Evolutionary conservation across 441 rosid genomes (phyloP), one percentile per base, ranked within the genome.

Genomic region (Codiaeum variegatum): DNA sequence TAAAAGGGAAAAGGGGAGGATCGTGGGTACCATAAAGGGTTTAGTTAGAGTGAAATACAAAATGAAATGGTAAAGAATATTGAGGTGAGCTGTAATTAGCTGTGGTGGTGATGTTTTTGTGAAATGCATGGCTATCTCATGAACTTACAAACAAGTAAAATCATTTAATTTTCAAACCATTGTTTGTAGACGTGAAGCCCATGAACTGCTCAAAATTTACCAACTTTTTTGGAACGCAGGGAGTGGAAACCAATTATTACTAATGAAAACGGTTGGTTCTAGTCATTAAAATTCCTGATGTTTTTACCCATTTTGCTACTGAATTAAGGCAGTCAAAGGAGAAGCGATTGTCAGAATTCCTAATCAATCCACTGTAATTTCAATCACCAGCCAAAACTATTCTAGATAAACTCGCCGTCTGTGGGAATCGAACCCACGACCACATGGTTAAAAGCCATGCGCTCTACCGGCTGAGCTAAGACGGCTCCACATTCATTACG

Each of bases 121-220:
- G 78, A 52, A n/a, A 72, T 54, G 69, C 80, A 76, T 71, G 78
- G 74, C 69, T 52, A 60, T 80, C 84, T 76, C 82, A 83, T 84
- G 83, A 84, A 55, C 60, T 62, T 66, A 38, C 31, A 23, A 64
- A 64, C 31, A 28, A 63, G 58, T 70, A 13, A 34, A 3, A 31
- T 19, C 73, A 66, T 46, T 75, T 60, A 63, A 65, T 79, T 68
- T 60, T 16, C 24, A 63, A 70, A 36, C 26, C 32, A 66, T 65
- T 55, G 47, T 52, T 59, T 69, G 26, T 47, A 12, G 86, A 87
- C 92, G 91, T 86, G 96, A 91, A 78, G 64, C 67, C 89, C 93
- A 85, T 88, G 88, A 89, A 83, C 83, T 9, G 74, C 70, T 34
- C 13, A 68, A 64, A 54, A 6, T 64, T 64, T 44, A 31, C 42